Base-by-base conservation (phyloP, 2,329 filamentous ascomycete genomes). In the Aspergillus awamori region DNA sequence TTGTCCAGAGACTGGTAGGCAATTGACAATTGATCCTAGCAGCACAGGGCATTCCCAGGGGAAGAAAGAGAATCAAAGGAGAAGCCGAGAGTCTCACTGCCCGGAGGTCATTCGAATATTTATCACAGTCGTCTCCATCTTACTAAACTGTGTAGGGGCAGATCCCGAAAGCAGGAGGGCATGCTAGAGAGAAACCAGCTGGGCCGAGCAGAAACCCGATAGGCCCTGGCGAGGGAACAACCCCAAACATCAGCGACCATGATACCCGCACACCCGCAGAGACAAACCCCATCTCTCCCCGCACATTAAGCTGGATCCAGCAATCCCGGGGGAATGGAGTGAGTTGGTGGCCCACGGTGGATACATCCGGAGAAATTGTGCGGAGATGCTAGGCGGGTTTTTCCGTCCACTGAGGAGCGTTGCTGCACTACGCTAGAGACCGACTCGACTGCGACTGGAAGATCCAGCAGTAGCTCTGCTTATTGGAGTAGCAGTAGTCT, bases 351-450 rank as follows among this genome's bases (percentile, higher is more conserved):
- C 7, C 26, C 26, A 10, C 5, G 28, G 59, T 63, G 60, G 62
- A 55, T 64, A 60, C 62, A 47, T 54, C 55, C 64, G 64, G 64
- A 63, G 62, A 65, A 65, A 65, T 64, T 63, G 24, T 49, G 57
- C 30, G 39, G 49, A 58, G 8, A 36, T 53, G 51, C 38, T 47
- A 53, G 36, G 45, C 57, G 52, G 30, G 48, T 53, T 66, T 66
- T 66, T 65, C 63, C 58, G 58, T 65, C 64, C 63, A 65, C 58
- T 63, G 47, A 48, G 11, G 53, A 33, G 39, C 26, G 6, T 22
- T 45, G 53, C 53, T 33, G 28, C 39, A 20, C 41, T 38, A 41
- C 53, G 53, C 53, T 56, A 56, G 53, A 38, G 28, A 45, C 39
- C 41, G 43, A 10, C 28, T 30, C 8, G 11, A 22, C 24, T 36